Evolutionary conservation across 2,329 filamentous ascomycete genomes (phyloP), one percentile per base, ranked within the genome.

Genomic region (Trichoderma sp.): DNA sequence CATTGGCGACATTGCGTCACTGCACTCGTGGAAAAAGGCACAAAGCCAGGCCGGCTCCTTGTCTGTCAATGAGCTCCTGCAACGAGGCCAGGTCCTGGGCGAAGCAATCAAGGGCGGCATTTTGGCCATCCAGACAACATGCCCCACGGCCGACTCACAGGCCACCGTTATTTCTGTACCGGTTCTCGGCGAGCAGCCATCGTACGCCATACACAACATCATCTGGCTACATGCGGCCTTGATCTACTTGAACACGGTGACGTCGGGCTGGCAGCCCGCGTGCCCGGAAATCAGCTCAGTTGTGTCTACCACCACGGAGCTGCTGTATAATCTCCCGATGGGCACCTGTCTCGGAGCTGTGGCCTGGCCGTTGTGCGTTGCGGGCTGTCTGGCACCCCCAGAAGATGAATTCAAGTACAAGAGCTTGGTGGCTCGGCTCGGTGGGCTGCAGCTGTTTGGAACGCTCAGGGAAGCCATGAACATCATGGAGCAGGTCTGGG

Each of bases 21-120:
- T 91, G 7, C 83, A 87, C 63, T 80, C 83, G 1, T 88, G 85
- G 83, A 90, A 89, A 77, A 83, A 83, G 72, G 77, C 82, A 27
- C 81, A 81, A 70, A 82, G 79, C 59, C 75, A 75, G 58, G 72
- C 75, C 5, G 83, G 83, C 5, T 80, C 79, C 0, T 77, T 88
- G 1, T 84, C 84, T 13, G 77, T 81, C 64, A 74, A 76, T 4
- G 81, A 86, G 68, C 79, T 88, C 5, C 77, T 85, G 11, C 74
- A 76, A 4, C 83, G 84, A 19, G 84, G 82, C 2, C 76, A 78
- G 10, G 70, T 77, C 4, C 81, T 87, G 52, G 78, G 82, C 40
- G 76, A 77, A 7, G 75, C 74, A 10, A 77, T 85, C 21, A 79
- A 76, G 24, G 73, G 70, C 4, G 76, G 77, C 0, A 72, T 83